A percentile compares a stretch with the other conserved stretches of the same genome.
Conservation (phyloP, 1,284 basidiomycete genomes). For the Stereum hirsutum region DNA sequence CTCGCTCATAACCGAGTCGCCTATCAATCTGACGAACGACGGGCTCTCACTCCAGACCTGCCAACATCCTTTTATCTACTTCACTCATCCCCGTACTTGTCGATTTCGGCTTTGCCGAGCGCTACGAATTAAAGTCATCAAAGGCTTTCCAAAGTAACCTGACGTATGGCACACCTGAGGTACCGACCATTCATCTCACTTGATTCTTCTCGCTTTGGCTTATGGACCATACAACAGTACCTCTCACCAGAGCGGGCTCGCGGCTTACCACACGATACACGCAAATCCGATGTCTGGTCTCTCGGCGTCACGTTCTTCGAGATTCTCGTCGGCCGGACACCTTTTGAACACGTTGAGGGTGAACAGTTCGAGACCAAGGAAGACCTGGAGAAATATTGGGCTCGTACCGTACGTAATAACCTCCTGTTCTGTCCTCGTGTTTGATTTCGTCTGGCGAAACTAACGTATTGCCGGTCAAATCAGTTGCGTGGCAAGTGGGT, state of each 20-base stretch:
- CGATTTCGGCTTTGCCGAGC: conserved; percentile 89
- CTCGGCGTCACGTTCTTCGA: conserved; percentile 91
- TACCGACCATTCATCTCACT: no score
- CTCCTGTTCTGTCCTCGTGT: no score
- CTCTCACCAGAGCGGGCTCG: conserved; percentile 83
- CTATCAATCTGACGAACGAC: neutral
- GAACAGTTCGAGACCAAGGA: conserved; percentile 79
- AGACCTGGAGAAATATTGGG: conserved; percentile 78
- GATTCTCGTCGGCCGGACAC: conserved; percentile 82
- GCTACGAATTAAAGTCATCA: conserved; percentile 49
- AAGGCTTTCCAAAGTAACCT: conserved; percentile 77
- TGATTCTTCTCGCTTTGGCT: neutral
- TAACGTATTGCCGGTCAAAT: conserved; percentile 2
- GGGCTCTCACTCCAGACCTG: conserved; percentile 43
- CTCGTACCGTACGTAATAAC: conserved; percentile 49
- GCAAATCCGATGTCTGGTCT: conserved; percentile 89
- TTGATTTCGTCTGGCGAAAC: neutral
- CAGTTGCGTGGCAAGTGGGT: conserved; percentile 77
- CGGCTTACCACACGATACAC: conserved; percentile 82
- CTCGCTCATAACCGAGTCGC: conserved; percentile 1
- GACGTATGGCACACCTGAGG: conserved; percentile 87
- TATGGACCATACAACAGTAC: no score
- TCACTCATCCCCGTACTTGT: conserved; percentile 76
- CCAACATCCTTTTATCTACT: conserved; percentile 77
- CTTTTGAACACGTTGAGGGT: conserved; percentile 78